These are phyloP conservation scores for Fragaria ananassa DNA, from an alignment of 306 rosid species.

Conservation along the genomic window DNA sequence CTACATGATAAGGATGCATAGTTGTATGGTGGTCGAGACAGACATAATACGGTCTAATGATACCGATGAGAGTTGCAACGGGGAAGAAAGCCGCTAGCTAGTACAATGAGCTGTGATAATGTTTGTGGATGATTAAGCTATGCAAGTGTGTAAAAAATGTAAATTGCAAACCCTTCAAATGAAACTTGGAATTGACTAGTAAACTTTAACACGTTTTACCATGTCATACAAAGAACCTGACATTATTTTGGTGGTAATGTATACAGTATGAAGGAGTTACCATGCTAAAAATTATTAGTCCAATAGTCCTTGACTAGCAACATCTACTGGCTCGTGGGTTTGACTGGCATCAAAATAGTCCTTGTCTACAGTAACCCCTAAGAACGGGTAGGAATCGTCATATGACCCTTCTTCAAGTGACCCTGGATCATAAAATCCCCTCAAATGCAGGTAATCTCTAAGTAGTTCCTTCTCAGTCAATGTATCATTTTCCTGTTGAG, in stretches of 20 bases:
- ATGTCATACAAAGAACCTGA: neutral
- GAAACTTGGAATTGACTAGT: neutral
- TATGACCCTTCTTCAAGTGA: neutral
- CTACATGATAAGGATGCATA: too few species aligned
- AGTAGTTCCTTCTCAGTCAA: constrained; percentile 5
- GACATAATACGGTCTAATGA: too few species aligned
- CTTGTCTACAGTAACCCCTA: neutral
- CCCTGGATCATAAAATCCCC: constrained; percentile 2
- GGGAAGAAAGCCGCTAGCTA: too few species aligned
- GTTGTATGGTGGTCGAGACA: too few species aligned
- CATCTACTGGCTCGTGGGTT: too few species aligned
- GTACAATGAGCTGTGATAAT: too few species aligned
- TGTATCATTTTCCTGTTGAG: constrained; percentile 5
- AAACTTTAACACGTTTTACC: neutral
- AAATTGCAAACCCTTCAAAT: neutral
- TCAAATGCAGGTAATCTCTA: neutral
- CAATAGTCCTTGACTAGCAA: neutral
- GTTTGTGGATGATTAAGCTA: too few species aligned
- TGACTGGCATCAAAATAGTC: too few species aligned
- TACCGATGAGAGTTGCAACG: too few species aligned
- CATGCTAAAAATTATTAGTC: neutral
- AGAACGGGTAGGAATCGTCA: neutral
- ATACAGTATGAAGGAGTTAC: neutral
- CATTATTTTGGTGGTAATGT: neutral
- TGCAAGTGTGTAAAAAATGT: neutral